Evolutionary conservation across 805 yeast species (phyloP), one percentile per base, ranked within the genome.

Genomic region (Ogataea methylovora): DNA sequence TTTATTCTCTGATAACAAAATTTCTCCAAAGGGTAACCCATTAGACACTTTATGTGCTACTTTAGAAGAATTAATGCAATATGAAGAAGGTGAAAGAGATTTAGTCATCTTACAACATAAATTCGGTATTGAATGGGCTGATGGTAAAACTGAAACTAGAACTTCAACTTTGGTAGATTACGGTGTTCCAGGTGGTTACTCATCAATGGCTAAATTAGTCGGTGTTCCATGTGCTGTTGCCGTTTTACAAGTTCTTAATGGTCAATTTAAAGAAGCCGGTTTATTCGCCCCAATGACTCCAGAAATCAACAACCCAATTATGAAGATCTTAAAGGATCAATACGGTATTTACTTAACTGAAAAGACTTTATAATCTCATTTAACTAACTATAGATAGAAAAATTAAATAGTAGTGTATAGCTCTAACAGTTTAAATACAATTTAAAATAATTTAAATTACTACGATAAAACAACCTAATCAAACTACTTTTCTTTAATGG

Each of bases 191-290:
- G 86, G 88, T 41, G 90, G 92, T 36, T 92, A 90, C 79, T 82
- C 95, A 27, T 88, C 97, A 24, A 92, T 92, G 98, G 98, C 98
- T 47, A 88, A 90, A 60, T 76, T 85, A 45, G 98, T 92, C 36
- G 98, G 98, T 69, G 90, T 87, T 44, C 98, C 98, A 47, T 90
- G 95, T 67, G 96, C 96, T 36, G 94, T 92, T 59, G 98, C 97
- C 21, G 71, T 83, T 39, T 76, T 77, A 65, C 81, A 84, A 63
- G 83, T 92, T 43, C 72, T 92, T 51, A 76, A 83, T 48, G 96
- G 96, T 46, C 75, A 79, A 38, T 69, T 73, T 47, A 71, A 72
- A 49, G 73, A 69, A 42, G 84, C 86, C 37, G 98, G 98, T 49
- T 71, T 92, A 57, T 71, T 79, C 49, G 97, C 97, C 36, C 98